Evolutionary conservation across 257 asterid species (phyloP), one percentile per base, ranked within the genome.

Genomic region (Gentiana macrophylla): DNA sequence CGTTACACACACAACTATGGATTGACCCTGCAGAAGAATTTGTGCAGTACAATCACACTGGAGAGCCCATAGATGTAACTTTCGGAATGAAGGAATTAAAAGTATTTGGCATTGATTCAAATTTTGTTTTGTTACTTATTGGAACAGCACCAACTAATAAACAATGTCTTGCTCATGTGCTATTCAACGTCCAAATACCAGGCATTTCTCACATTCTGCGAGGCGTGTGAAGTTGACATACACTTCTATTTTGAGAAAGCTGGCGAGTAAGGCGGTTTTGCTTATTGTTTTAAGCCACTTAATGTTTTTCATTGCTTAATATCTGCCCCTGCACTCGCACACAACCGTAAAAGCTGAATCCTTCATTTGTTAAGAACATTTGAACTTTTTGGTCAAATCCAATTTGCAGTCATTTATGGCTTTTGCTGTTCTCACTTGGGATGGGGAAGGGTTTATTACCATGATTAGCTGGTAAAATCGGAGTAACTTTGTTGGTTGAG

Each of bases 181-280:
- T 59, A 50, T 55, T 49, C 11, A 32, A 35, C 37, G 37, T 35
- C 49, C 15, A 45, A 46, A 50, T 67, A 77, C 66, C 95, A 91
- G 98, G 98, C 98, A 55, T 91, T 91, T 76, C 84, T 91, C 64
- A 73, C 90, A 56, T 91, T 77, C 78, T 91, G 98, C 37, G 98
- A 91, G 70, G 96, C 95, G 65, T 86, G 98, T 68, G 98, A 91
- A 78, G 95, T 82, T 67, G 98, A 84, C 72, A 73, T 91, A 56
- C 95, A 84, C 70, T 61, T 91, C 57, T 80, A 82, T 74, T 83
- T 91, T 61, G 96, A 87, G 62, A 83, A 84, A 81, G 92, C 98
- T 66, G 98, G 98, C 80, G 96, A 91, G 98, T 91, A 81, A 82
- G 96, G 62, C 44, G 60, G 62, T 15, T 68, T 60, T 60, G 32